These are phyloP conservation scores for Umbelopsis sp. DNA, from an alignment of 371 early-diverging fungal species.

Conservation along the genomic window DNA sequence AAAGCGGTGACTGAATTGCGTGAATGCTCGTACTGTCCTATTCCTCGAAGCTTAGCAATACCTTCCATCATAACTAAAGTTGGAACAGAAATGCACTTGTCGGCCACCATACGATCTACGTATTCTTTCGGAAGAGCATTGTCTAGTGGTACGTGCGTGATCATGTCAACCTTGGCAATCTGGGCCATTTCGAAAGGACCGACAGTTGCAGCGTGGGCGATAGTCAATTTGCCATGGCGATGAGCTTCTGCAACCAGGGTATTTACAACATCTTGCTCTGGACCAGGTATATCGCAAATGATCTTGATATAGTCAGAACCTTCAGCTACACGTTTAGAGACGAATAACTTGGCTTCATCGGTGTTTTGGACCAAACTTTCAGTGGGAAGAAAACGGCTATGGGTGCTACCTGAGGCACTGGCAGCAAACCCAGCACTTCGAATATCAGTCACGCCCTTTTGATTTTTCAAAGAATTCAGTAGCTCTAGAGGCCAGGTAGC, in stretches of 20 bases:
- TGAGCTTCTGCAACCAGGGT: not conserved
- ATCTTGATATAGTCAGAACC: conserved; percentile 17
- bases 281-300: conserved; percentile 14
- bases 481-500: not conserved
- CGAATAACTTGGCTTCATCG: not conserved
- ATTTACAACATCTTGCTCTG: conserved; percentile 3
- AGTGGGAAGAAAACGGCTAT: conserved; percentile 8
- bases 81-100: not conserved
- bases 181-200: conserved; percentile 12
- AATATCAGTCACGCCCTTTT: not conserved
- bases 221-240: not conserved
- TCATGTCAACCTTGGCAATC: not conserved
- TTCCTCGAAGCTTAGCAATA: not conserved
- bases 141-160: conserved; percentile 8
- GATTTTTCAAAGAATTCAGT: conserved; percentile 1
- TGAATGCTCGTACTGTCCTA: not conserved
- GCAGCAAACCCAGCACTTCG: not conserved
- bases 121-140: not conserved
- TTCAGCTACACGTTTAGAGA: not conserved
- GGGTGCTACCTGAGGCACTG: not conserved
- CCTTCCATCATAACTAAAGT: conserved; percentile 15
- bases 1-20: conserved; percentile 4
- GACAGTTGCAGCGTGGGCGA: conserved; percentile 8
- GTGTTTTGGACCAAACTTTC: not conserved
- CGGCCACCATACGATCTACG: conserved; percentile 5